Percentiles rank a stretch among this genome's conserved stretches.
phyloP scores from a whole-genome alignment of 768 basidiomycete species.

The Tulasnella sp. region DNA sequence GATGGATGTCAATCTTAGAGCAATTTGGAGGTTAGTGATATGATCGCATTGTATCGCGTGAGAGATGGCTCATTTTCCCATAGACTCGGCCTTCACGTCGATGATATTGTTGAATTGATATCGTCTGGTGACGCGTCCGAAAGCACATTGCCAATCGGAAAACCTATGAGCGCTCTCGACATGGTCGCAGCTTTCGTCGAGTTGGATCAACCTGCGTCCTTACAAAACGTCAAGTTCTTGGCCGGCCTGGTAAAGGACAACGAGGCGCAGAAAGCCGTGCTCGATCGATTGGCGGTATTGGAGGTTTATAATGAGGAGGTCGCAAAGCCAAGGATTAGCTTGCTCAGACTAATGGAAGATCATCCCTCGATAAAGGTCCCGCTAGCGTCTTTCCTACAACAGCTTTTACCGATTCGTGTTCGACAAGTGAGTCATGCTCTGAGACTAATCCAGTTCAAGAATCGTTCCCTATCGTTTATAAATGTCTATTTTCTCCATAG shows the following conservation, averaged over 20 bases:
- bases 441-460: too few species aligned
- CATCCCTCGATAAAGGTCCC: conserved; percentile 31
- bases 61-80: neutral
- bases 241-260: conserved; percentile 24
- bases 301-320: conserved; percentile 29
- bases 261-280: conserved; percentile 21
- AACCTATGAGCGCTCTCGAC: conserved; percentile 30
- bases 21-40: neutral
- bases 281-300: conserved; percentile 26
- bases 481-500: conserved; percentile 22
- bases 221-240: conserved; percentile 32
- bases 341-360: conserved; percentile 35
- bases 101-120: conserved; percentile 29
- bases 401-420: conserved; percentile 39
- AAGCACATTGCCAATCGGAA: conserved; percentile 31
- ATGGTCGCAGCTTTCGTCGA: conserved; percentile 39
- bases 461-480: too few species aligned
- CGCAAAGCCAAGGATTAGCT: conserved; percentile 30
- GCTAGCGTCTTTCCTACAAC: conserved; percentile 31
- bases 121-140: conserved; percentile 30
- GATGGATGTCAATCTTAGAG: neutral
- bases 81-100: neutral
- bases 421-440: conserved; percentile 19
- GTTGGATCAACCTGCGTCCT: conserved; percentile 38
- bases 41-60: neutral